phyloP scores from a whole-genome alignment of 2,329 filamentous ascomycete genomes.

The Laburnicola sp. region DNA sequence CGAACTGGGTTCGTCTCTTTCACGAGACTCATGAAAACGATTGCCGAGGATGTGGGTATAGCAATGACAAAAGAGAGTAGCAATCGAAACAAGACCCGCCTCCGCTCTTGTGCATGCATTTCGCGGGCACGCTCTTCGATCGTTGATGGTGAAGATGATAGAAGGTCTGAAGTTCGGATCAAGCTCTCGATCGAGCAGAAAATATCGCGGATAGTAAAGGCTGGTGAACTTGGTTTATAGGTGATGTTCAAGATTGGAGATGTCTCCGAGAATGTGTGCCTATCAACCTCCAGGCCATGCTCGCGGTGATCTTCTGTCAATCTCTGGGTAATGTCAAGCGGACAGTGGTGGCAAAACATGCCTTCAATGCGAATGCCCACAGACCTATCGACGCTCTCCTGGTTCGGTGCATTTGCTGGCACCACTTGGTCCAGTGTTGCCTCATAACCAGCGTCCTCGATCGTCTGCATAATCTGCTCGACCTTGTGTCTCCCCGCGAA shows the following conservation, averaged over 20 bases:
- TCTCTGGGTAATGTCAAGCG: constrained; percentile 55
- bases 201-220: constrained; percentile 75
- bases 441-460: constrained; percentile 54
- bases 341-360: constrained; percentile 54
- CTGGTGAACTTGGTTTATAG: constrained; percentile 69
- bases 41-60: constrained; percentile 84
- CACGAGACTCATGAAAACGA: constrained; percentile 87
- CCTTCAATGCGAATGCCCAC: constrained; percentile 46
- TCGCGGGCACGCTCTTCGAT: constrained; percentile 78
- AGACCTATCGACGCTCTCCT: constrained; percentile 29
- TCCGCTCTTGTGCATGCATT: constrained; percentile 72
- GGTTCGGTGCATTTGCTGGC: constrained; percentile 16
- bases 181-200: constrained; percentile 66
- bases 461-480: constrained; percentile 51
- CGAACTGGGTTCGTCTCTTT: constrained; percentile 60
- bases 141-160: constrained; percentile 74
- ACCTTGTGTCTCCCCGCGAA: constrained; percentile 54
- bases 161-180: constrained; percentile 66
- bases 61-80: constrained; percentile 69
- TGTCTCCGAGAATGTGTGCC: constrained; percentile 59
- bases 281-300: constrained; percentile 55
- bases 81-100: constrained; percentile 69
- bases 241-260: constrained; percentile 68
- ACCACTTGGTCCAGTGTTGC: constrained; percentile 44
- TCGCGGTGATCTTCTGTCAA: constrained; percentile 56